Conservation (phyloP, 106 monocot genomes). For the Xerophyta viscosa region DNA sequence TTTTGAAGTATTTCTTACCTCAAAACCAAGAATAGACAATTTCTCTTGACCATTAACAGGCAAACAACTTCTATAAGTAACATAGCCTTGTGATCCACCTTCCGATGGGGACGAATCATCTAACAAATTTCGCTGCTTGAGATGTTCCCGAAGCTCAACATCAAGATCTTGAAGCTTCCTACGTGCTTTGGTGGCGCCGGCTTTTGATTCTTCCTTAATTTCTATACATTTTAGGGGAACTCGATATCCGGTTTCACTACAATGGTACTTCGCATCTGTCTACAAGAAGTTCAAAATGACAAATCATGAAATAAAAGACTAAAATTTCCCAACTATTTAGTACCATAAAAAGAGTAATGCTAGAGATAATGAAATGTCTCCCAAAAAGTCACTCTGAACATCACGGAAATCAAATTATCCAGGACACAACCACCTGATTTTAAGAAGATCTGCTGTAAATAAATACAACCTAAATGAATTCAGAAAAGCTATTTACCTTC, state of each 20-base stretch:
- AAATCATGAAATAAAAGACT: no score
- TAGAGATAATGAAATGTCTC: no score
- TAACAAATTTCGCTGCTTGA: slow-evolving; percentile 44
- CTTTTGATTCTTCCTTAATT: slow-evolving; percentile 31
- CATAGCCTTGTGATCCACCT: slow-evolving; percentile 46
- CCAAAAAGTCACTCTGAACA: no score
- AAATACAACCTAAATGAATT: no score
- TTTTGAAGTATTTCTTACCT: slow-evolving; percentile 42
- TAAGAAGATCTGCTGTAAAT: no score
- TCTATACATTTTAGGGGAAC: slow-evolving; percentile 74
- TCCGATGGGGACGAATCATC: slow-evolving; percentile 32
- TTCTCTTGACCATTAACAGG: slow-evolving; percentile 71
- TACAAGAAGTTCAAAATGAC: slow-evolving; percentile 27
- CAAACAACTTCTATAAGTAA: slow-evolving; percentile 81
- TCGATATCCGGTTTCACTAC: slow-evolving; percentile 97
- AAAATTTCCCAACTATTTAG: no score
- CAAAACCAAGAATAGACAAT: slow-evolving; percentile 92
- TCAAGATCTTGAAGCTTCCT: slow-evolving; percentile 24
- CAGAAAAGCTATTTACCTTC: slow-evolving; percentile 55
- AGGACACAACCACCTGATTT: no score
- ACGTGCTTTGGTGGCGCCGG: slow-evolving; percentile 21
- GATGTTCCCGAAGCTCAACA: slow-evolving; percentile 9
- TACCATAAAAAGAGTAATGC: no score
- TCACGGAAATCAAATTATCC: no score
- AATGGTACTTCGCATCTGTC: slow-evolving; percentile 76